These are phyloP conservation scores for Suillus spraguei DNA, from an alignment of 768 basidiomycete genomes.

Conservation along the genomic window DNA sequence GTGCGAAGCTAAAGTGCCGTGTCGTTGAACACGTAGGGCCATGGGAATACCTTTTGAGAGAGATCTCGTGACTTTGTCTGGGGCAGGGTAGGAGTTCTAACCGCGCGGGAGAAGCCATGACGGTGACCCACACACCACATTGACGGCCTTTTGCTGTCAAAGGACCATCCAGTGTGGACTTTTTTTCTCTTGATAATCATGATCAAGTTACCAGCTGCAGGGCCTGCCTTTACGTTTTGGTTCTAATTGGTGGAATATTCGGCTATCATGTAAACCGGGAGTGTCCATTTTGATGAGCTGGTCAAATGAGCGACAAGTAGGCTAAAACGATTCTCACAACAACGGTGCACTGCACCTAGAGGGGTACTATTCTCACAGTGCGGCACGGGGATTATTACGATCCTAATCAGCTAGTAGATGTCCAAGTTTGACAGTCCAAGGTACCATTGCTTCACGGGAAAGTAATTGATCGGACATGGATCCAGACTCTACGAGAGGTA, in stretches of 20 bases:
- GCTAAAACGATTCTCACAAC: constrained; percentile 14
- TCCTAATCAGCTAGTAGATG: no score
- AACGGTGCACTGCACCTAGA: constrained; percentile 4
- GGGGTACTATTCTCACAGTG: constrained; percentile 25
- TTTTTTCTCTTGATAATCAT: constrained; percentile 7
- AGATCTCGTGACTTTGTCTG: constrained; percentile 2
- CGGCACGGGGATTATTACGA: constrained; percentile 22
- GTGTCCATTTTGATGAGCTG: background rate
- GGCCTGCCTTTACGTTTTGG: background rate
- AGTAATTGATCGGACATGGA: constrained; percentile 11
- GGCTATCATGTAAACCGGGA: constrained; percentile 3
- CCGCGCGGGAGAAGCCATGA: constrained; percentile 7
- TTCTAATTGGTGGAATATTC: constrained; percentile 3
- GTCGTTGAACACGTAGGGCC: background rate
- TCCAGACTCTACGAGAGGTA: background rate
- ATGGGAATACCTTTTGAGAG: constrained; percentile 4
- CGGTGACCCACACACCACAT: constrained; percentile 1
- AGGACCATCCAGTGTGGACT: constrained; percentile 11
- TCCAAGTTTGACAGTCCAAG: background rate
- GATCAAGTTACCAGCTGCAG: constrained; percentile 7
- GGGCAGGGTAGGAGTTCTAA: constrained; percentile 11
- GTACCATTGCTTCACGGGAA: background rate
- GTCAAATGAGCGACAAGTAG: constrained; percentile 1
- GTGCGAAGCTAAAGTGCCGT: constrained; percentile 7
- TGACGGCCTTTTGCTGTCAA: constrained; percentile 18